Evolutionary conservation across 2,329 filamentous ascomycete species (phyloP).

Genomic region (Cryphonectria japonica): DNA sequence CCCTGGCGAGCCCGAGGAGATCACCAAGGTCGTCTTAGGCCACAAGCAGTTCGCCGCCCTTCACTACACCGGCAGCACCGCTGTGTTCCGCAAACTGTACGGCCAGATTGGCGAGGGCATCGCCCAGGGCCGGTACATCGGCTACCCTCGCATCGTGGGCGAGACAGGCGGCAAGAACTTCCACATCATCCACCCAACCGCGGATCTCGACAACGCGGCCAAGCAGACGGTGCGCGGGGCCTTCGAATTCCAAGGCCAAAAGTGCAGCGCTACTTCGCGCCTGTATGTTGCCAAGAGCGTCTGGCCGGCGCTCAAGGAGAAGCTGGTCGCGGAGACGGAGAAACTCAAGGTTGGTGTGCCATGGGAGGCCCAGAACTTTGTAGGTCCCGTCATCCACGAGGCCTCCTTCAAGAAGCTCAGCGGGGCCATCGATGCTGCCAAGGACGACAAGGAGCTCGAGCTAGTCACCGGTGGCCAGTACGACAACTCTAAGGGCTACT

Average conservation of each 20-base stretch:
- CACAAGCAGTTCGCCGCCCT: slow-evolving; percentile 86
- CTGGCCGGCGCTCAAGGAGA: slow-evolving; percentile 45
- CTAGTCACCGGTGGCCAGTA: slow-evolving; percentile 50
- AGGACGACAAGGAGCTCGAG: slow-evolving; percentile 46
- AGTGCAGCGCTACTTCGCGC: slow-evolving; percentile 55
- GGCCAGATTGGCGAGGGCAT: slow-evolving; percentile 83
- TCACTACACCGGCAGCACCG: slow-evolving; percentile 92
- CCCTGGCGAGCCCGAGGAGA: slow-evolving; percentile 81
- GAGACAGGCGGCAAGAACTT: slow-evolving; percentile 60
- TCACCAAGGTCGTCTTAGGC: slow-evolving; percentile 76
- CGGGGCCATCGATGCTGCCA: slow-evolving; percentile 48
- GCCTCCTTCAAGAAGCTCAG: slow-evolving; percentile 50
- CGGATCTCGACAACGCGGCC: slow-evolving; percentile 50
- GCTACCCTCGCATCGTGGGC: slow-evolving; percentile 64
- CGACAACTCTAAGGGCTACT: slow-evolving; percentile 48
- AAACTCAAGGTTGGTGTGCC: slow-evolving; percentile 40
- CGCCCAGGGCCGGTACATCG: slow-evolving; percentile 77
- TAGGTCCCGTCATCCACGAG: slow-evolving; percentile 55
- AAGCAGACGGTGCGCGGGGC: slow-evolving; percentile 51
- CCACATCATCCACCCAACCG: slow-evolving; percentile 52
- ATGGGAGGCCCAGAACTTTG: slow-evolving; percentile 42
- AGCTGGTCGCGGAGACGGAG: slow-evolving; percentile 42
- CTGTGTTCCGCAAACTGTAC: slow-evolving; percentile 87
- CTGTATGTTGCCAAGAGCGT: slow-evolving; percentile 58
- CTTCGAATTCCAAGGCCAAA: slow-evolving; percentile 57